phyloP scores from a whole-genome alignment of 2,329 filamentous ascomycete species.

The Lasiodiplodia theobromae region DNA sequence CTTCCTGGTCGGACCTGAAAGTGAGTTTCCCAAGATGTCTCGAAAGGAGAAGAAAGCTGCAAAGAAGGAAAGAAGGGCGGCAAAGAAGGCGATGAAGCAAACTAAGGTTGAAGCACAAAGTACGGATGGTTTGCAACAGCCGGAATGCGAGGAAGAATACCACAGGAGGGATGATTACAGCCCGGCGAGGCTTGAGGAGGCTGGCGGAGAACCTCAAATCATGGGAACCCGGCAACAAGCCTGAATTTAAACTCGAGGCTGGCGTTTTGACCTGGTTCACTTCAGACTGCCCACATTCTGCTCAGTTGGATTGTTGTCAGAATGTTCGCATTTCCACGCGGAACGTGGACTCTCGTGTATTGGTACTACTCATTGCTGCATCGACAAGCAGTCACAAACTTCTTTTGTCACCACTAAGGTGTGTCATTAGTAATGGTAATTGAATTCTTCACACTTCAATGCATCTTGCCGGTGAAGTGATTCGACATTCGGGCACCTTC shows the following conservation, averaged over 20 bases:
- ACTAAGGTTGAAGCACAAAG: not conserved
- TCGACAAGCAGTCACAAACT: not conserved
- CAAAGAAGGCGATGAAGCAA: constrained; percentile 29
- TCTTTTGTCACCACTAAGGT: not conserved
- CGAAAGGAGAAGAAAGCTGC: constrained; percentile 37
- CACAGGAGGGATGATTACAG: not conserved
- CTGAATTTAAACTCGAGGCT: not conserved
- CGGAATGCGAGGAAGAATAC: not conserved
- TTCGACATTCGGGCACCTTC: not conserved
- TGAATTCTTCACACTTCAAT: not conserved
- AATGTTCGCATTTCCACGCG: not conserved
- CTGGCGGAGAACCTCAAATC: not conserved
- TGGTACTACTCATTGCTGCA: not conserved
- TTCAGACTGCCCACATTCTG: not conserved
- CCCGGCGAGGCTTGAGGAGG: not conserved
- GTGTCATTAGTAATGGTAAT: not conserved
- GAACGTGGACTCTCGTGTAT: not conserved
- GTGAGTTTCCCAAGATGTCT: constrained; percentile 37
- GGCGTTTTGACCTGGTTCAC: not conserved
- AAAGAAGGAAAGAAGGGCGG: constrained; percentile 28
- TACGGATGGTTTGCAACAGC: not conserved
- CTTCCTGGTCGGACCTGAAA: constrained; percentile 36
- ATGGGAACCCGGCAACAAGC: not conserved
- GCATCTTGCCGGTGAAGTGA: not conserved
- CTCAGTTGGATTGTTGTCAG: not conserved